Evolutionary conservation across 768 basidiomycete genomes (phyloP), one percentile per base, ranked within the genome.

Genomic region (Tulasnella calospora): DNA sequence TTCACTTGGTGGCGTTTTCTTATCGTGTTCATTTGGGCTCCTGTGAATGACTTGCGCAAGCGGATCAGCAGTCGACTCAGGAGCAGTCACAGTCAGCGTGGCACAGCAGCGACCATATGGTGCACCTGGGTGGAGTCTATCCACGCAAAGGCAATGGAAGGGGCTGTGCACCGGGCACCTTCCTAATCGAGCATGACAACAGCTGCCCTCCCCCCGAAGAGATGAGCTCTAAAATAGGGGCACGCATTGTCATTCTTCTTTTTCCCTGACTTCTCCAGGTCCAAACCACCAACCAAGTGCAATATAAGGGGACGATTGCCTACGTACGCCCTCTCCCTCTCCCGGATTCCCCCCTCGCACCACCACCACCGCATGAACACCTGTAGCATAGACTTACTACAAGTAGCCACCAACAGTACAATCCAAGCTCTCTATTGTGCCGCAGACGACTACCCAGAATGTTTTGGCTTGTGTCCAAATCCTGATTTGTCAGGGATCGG

Each of bases 401-500:
- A 47, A 36, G 51, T 47, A 36, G 44, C 33, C 5, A 21, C 71
- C 9, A 74, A 47, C 21, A 36, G 40, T 3, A 35, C 44, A 30
- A 78, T 71, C 41, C 15, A 21, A 46, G 77, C 77, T 12, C 17
- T 44, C 17, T 79, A 79, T 40, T 79, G 78, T 67, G 78, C 78
- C 9, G 23, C 47, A 13, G 57, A 67, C 51, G 40, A 79, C 55
- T 61, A n/a, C 19, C 47, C 78, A 6, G 19, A 46, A 13, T 79
- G 78, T 40, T 61, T 55, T 15, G 78, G 78, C 12, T 15, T 79
- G 23, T 79, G 78, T 38, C 78, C 78, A 33, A 79, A 74, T 35
- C 41, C 78, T 21, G 78, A 79, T 74, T 46, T 79, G 19, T 40
- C 78, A 23, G 78, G 78, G 17, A 61, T 79, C 17, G 78, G 77